Base-by-base conservation (phyloP, 2,329 filamentous ascomycete genomes). In the Stromatinia cepivora region DNA sequence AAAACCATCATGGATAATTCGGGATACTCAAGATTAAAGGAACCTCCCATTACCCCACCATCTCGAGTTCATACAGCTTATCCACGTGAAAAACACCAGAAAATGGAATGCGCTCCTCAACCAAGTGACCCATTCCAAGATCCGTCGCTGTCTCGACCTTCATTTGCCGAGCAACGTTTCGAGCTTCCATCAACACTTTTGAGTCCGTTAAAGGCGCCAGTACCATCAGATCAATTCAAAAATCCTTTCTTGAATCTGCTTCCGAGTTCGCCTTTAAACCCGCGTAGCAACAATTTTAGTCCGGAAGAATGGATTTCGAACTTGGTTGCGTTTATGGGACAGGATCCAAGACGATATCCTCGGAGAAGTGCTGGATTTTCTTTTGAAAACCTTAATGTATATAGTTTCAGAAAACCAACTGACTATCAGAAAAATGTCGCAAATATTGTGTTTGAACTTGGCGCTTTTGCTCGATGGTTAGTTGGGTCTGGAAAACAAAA, bases 351-450 rank as follows among this genome's bases (percentile, higher is more conserved):
- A 34, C 70, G 67, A 61, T 75, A 67, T 56, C 63, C 53, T 61
- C 56, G 48, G 54, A 85, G 89, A 74, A 86, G 85, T 20, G 84
- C 87, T 0, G 90, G 90, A 59, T 83, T 92, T 57, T 83, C 84
- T 64, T 92, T 90, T 80, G 85, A 87, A 78, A 85, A 91, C 76
- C 81, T 92, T 69, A 91, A 86, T 71, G 88, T 91, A 7, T 87
- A 88, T 76, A 89, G 90, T 53, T 92, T 85, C 74, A 89, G 89
- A 57, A 85, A 84, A 53, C 82, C 86, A 0, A 91, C 89, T 0
- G 90, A 92, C 77, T 92, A 89, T 78, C 90, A 92, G 77, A 89
- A 88, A 77, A 85, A 87, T 75, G 86, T 90, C 8, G 81, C 79
- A 71, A 90, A 90, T 75, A 79, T 89, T 66, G 84, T 84, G 82